Percentiles rank a stretch among this genome's conserved stretches.
phyloP scores from a whole-genome alignment of 1,284 basidiomycete species.

The Tilletia horrida region DNA sequence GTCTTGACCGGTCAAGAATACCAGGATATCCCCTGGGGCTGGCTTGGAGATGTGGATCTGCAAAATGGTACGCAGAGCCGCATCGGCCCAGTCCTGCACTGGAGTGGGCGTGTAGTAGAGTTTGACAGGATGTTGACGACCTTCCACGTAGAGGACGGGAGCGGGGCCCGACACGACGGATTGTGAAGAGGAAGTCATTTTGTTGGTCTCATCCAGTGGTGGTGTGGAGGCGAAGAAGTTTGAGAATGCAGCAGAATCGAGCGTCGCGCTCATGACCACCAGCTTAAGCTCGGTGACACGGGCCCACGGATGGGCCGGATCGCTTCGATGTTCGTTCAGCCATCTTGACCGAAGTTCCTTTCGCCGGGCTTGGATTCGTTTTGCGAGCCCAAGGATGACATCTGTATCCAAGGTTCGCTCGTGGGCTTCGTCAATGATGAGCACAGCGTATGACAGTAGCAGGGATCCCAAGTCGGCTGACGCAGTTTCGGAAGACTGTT shows the following conservation, averaged over 20 bases:
- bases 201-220: neutral
- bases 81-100: slow-evolving; percentile 81
- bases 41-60: slow-evolving; percentile 79
- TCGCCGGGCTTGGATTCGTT: slow-evolving; percentile 58
- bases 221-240: slow-evolving; percentile 67
- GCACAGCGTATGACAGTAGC: slow-evolving; percentile 78
- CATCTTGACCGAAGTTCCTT: slow-evolving; percentile 60
- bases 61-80: slow-evolving; percentile 82
- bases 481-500: neutral
- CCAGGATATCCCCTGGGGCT: slow-evolving; percentile 75
- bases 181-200: slow-evolving; percentile 5
- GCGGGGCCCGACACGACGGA: slow-evolving; percentile 56
- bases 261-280: slow-evolving; percentile 93
- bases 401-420: slow-evolving; percentile 93
- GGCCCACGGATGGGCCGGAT: neutral
- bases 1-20: slow-evolving; percentile 95
- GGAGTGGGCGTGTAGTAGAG: slow-evolving; percentile 65
- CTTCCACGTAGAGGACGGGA: slow-evolving; percentile 83
- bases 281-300: slow-evolving; percentile 66
- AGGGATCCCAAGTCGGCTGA: slow-evolving; percentile 51
- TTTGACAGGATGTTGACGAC: slow-evolving; percentile 82
- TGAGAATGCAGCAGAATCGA: slow-evolving; percentile 91
- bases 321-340: slow-evolving; percentile 38
- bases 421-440: slow-evolving; percentile 96
- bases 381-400: slow-evolving; percentile 84